Conservation (phyloP, 805 yeast species). For the Kluyveromyces siamensis region DNA sequence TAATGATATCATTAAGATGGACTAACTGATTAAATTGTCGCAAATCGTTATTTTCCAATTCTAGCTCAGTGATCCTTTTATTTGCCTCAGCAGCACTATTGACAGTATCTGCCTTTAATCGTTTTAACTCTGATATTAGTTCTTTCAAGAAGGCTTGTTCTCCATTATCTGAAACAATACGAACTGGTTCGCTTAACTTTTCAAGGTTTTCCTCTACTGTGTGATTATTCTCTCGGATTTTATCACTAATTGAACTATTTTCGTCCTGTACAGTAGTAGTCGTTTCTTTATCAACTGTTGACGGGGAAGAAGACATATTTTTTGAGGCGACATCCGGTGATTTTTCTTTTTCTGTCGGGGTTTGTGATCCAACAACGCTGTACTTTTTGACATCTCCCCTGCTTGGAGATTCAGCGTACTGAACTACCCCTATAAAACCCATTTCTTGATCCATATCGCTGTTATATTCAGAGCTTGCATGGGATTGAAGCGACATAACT, state of each 20-base stretch:
- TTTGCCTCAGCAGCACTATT: constrained; percentile 51
- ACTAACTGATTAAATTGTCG: constrained; percentile 27
- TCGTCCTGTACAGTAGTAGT: neutral
- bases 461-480: neutral
- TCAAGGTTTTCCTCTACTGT: constrained; percentile 27
- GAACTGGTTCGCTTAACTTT: constrained; percentile 6
- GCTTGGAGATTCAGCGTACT: constrained; percentile 15
- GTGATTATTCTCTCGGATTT: constrained; percentile 16
- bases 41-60: constrained; percentile 27
- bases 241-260: neutral
- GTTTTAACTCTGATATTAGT: constrained; percentile 28
- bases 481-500: constrained; percentile 4
- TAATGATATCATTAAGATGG: constrained; percentile 45
- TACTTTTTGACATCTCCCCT: constrained; percentile 10
- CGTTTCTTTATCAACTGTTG: neutral
- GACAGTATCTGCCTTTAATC: constrained; percentile 36
- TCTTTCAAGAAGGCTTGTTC: constrained; percentile 23
- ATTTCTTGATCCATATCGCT: constrained; percentile 1
- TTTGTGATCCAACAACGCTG: neutral
- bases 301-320: neutral
- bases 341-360: neutral
- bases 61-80: constrained; percentile 41
- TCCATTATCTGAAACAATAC: constrained; percentile 3
- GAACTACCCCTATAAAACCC: constrained; percentile 11
- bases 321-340: neutral